Percentiles rank a stretch among this genome's conserved stretches.
These are phyloP conservation scores for Henckelia pumila DNA, from an alignment of 257 asterid genomes.

Conservation along the genomic window DNA sequence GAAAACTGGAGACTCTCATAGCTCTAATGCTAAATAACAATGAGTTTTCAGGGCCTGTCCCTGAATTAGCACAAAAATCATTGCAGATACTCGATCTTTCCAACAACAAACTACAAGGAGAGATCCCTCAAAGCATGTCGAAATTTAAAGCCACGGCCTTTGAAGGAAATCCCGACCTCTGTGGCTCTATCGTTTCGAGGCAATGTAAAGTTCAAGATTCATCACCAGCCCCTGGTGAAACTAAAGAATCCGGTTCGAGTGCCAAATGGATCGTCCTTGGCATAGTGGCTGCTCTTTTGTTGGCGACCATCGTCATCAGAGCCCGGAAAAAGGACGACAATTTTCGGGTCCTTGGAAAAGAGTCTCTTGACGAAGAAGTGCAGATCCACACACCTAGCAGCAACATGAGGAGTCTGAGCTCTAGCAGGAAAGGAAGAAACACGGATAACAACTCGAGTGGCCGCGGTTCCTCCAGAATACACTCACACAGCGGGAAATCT, in stretches of 20 bases:
- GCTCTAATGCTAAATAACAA: conserved; percentile 46
- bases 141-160: conserved; percentile 47
- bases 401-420: conserved; percentile 30
- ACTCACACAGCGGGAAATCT: conserved; percentile 28
- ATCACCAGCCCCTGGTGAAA: not conserved
- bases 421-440: conserved; percentile 34
- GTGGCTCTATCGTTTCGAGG: conserved; percentile 49
- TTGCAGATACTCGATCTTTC: conserved; percentile 40
- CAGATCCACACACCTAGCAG: conserved; percentile 42
- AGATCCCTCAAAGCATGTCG: conserved; percentile 53
- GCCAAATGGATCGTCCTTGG: conserved; percentile 58
- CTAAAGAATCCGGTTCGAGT: conserved; percentile 26
- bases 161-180: conserved; percentile 51
- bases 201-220: conserved; percentile 32
- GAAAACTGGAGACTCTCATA: conserved; percentile 27
- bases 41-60: conserved; percentile 64
- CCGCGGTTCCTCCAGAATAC: conserved; percentile 39
- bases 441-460: conserved; percentile 3
- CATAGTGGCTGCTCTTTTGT: conserved; percentile 49
- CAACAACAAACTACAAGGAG: conserved; percentile 61
- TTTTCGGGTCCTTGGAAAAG: conserved; percentile 43
- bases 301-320: conserved; percentile 48
- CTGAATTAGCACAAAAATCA: conserved; percentile 41
- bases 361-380: conserved; percentile 44
- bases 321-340: conserved; percentile 40